Evolutionary conservation across 148 eudicot genomes (phyloP), one percentile per base, ranked within the genome.

Genomic region (Dysphania ambrosioides): DNA sequence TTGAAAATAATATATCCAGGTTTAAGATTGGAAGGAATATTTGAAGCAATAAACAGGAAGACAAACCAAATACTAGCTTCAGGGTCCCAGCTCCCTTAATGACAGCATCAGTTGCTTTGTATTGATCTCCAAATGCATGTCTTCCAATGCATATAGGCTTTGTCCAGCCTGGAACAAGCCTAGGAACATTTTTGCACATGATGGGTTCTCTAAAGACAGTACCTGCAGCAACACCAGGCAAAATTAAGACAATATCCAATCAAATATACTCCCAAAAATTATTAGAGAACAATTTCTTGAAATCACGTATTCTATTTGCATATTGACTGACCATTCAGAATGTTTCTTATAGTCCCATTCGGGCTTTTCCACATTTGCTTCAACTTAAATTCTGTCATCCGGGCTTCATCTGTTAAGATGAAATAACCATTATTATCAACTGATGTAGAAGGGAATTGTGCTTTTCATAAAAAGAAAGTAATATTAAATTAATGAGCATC

Each of bases 61-160:
- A 58, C 77, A 71, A 74, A 91, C 98, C 98, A 88, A 89, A 93
- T 68, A 93, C 98, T 80, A 91, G 70, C 79, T 91, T 93, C 66
- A 93, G 93, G 77, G 84, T 91, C 66, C 97, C 98, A 67, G 94
- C 80, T 86, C 98, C 98, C 83, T 91, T 83, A 66, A 93, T 87
- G 64, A 93, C 98, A 30, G 86, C 40, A 79, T 93, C 97, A 77
- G 98, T 91, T 69, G 98, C 98, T 79, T 79, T 71, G 84, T 93
- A 93, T 70, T 93, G 98, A 82, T 93, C 98, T 32, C 97, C 98
- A 83, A 91, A 91, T 71, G 98, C 98, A 88, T 93, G 98, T 67
- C 98, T 91, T 79, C 98, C 97, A 70, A 93, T 91, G 85, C 98
- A 93, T 72, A 93, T 91, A 13, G 98, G 94, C 85, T 86, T 89